Base-by-base conservation (phyloP, 2,329 filamentous ascomycete genomes). In the Biscogniauxia sp. region DNA sequence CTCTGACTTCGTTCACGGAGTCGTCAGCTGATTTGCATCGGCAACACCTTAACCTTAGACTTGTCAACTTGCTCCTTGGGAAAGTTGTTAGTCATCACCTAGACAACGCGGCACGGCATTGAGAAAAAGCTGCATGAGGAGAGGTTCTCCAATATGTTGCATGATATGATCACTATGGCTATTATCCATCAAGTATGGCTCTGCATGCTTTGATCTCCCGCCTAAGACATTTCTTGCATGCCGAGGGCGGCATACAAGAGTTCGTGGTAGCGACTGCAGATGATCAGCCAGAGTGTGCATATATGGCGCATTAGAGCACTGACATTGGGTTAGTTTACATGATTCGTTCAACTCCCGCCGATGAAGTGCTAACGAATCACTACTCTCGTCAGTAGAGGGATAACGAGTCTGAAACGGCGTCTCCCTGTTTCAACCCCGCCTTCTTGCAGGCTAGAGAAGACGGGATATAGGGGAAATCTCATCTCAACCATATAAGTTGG, bases 381-480 rank as follows among this genome's bases (percentile, higher is more conserved):
- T 4, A 54, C 52, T 54, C 25, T 54, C 15, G 19, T 37, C 15
- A 17, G 26, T 32, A 19, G 26, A 54, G 23, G 32, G 17, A 32
- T n/a, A 32, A 37, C 20, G 49, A 57, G 55, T 20, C 55, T 57
- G 55, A 52, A 57, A 57, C 49, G n/a, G 17, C 26, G 23, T 51
- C 32, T 51, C 49, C 23, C 17, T 17, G 55, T 52, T 20, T 41
- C 55, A 41, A 57, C 55, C 55, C 55, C 55, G 55, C 55, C 51
- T 37, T 57, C 55, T 51, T 17, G 26, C 55, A 26, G 20, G 25
- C 51, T 8, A n/a, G 9, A 37, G 17, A 51, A 45, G 15, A 45
- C 7, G 37, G 15, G 5, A 45, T 45, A 45, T 45, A 45, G 37
- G 37, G 11, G 37, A 45, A 45, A 45, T 45, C 15, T 45, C 37